These are phyloP conservation scores for Capillidium rhysosporum DNA, from an alignment of 371 early-diverging fungal genomes.

Conservation along the genomic window DNA sequence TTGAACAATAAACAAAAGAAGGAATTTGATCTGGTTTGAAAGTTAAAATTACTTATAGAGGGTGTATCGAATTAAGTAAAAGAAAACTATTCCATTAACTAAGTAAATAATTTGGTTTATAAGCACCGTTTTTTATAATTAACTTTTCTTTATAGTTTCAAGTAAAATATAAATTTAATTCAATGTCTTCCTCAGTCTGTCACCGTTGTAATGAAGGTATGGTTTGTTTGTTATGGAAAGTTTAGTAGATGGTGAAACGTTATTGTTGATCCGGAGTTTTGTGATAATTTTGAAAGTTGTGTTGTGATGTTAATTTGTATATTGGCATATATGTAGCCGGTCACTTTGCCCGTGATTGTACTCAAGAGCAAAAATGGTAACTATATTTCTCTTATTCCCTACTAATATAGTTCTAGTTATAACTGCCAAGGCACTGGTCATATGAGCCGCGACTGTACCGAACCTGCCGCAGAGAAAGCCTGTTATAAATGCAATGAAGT, in stretches of 20 bases:
- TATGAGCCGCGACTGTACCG: constrained; percentile 18
- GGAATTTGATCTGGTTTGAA: too few relatives aligned
- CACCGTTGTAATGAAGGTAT: constrained; percentile 4
- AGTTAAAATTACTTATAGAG: too few relatives aligned
- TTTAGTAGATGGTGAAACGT: too few relatives aligned
- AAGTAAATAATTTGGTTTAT: too few relatives aligned
- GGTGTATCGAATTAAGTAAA: too few relatives aligned
- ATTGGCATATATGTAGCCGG: constrained; percentile 20
- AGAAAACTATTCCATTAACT: too few relatives aligned
- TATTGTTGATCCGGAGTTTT: background rate
- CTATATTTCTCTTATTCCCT: background rate
- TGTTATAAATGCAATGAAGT: constrained; percentile 43
- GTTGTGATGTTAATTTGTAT: background rate
- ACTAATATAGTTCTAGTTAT: constrained; percentile 18
- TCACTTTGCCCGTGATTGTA: constrained; percentile 38
- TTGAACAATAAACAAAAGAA: too few relatives aligned
- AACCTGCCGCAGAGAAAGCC: constrained; percentile 16
- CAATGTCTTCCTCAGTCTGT: background rate
- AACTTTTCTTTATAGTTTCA: too few relatives aligned
- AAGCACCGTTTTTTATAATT: too few relatives aligned
- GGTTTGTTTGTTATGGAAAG: too few relatives aligned
- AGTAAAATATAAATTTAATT: too few relatives aligned
- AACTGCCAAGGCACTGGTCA: constrained; percentile 31
- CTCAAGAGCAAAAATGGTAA: constrained; percentile 5
- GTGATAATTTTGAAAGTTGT: background rate